phyloP scores from a whole-genome alignment of 768 basidiomycete genomes.

The Hericium erinaceus region DNA sequence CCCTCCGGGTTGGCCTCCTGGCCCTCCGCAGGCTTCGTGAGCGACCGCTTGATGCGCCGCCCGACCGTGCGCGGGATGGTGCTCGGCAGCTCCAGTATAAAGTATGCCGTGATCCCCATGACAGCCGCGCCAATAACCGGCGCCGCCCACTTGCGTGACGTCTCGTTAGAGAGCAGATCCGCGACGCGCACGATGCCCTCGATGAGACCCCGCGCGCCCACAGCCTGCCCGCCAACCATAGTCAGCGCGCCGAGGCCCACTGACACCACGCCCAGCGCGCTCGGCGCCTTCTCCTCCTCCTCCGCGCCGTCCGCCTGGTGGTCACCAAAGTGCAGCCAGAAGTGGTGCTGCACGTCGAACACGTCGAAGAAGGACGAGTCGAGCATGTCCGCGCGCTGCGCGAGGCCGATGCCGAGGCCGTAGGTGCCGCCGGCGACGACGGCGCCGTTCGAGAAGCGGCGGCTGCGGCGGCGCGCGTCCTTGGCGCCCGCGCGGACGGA shows the following conservation, averaged over 20 bases:
- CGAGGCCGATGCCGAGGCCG: constrained; percentile 78
- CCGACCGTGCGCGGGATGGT: constrained; percentile 89
- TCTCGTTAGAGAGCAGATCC: constrained; percentile 75
- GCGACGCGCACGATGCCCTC: constrained; percentile 69
- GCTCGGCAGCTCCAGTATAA: constrained; percentile 79
- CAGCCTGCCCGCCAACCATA: constrained; percentile 76
- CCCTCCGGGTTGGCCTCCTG: constrained; percentile 16
- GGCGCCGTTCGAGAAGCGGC: constrained; percentile 27
- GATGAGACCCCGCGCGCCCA: constrained; percentile 68
- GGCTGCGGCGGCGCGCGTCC: constrained; percentile 28
- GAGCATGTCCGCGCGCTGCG: constrained; percentile 65
- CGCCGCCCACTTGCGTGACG: constrained; percentile 76
- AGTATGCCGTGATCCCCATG: constrained; percentile 67
- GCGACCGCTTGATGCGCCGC: constrained; percentile 61
- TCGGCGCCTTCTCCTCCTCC: constrained; percentile 39
- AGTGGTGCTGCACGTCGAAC: constrained; percentile 76
- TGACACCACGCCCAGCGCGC: constrained; percentile 62
- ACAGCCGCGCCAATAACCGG: constrained; percentile 75
- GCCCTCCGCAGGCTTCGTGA: constrained; percentile 37
- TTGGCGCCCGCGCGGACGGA: constrained; percentile 26
- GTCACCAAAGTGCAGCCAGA: constrained; percentile 63
- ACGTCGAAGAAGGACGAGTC: constrained; percentile 79
- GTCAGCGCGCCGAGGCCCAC: constrained; percentile 81
- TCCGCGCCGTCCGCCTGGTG: constrained; percentile 28
- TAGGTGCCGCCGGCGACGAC: constrained; percentile 70